Evolutionary conservation across 352 stramenopile genomes (phyloP).

Genomic region (Phytopythium ostracodes): DNA sequence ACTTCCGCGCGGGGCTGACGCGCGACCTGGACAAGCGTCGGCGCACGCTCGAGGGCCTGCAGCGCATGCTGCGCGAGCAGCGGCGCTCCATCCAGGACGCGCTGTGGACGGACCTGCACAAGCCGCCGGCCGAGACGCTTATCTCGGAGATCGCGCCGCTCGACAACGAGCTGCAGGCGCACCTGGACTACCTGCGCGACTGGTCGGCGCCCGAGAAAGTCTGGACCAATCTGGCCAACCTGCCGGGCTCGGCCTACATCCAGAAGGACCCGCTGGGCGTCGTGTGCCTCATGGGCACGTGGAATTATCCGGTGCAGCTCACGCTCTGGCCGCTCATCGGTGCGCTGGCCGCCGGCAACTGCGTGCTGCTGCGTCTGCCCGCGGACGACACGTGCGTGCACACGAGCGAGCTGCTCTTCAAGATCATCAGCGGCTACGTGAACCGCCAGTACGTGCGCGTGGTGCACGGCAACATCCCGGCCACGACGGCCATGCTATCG

Average conservation of each 20-base stretch:
- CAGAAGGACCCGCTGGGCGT: constrained; percentile 73
- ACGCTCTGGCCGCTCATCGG: constrained; percentile 70
- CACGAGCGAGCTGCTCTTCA: constrained; percentile 43
- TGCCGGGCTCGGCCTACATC: constrained; percentile 49
- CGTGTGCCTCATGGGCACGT: constrained; percentile 84
- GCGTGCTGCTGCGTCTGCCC: constrained; percentile 87
- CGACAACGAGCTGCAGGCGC: constrained; percentile 54
- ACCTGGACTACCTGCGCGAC: constrained; percentile 55
- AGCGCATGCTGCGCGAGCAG: constrained; percentile 44
- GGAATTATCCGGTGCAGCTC: constrained; percentile 89
- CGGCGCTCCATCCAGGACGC: constrained; percentile 40
- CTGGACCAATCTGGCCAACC: constrained; percentile 44
- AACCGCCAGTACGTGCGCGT: constrained; percentile 63
- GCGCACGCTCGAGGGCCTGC: constrained; percentile 38
- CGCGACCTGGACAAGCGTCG: constrained; percentile 37
- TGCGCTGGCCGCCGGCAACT: constrained; percentile 90
- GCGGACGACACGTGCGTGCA: constrained; percentile 68
- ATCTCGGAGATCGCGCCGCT: constrained; percentile 51
- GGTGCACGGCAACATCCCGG: constrained; percentile 71
- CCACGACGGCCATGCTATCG: constrained; percentile 61
- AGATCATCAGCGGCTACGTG: constrained; percentile 51
- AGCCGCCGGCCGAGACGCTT: constrained; percentile 58
- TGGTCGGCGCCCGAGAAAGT: constrained; percentile 52
- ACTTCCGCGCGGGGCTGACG: constrained; percentile 46
- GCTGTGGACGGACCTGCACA: constrained; percentile 61